Base-by-base conservation (phyloP, 768 basidiomycete species). In the Clathrus columnatus region DNA sequence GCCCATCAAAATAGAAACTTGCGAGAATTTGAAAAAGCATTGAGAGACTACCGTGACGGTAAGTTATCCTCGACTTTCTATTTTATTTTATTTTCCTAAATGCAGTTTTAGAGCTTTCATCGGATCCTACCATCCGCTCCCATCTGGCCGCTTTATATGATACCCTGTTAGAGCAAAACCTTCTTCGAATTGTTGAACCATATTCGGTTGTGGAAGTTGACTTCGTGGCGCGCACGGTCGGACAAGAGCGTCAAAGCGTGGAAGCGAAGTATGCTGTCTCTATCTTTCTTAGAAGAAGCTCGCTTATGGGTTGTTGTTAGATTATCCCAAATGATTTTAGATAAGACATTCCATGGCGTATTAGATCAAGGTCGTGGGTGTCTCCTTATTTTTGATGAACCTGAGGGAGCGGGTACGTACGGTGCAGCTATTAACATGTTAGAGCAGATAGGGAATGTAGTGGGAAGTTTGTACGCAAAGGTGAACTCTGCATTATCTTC, bases 251-350 rank as follows among this genome's bases (percentile, higher is more conserved):
- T 48, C 86, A 90, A 65, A 83, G 81, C 7, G 92, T 98, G 20
- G 94, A 98, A 70, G 80, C 84, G 20, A 98, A 96, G 92, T 93
- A 59, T 60, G 85, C 72, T 18, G 21, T 48, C 26, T 50, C 57
- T 14, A n/a, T n/a, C 23, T 50, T 30, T 16, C 44, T n/a, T 21
- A 46, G 24, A 28, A 26, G 18, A 43, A 53, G 17, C 20, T 18
- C 30, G 18, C 23, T 24, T 36, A 20, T 16, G 16, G n/a, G 10
- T 50, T 10, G 17, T 28, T 10, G 2, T 5, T 61, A 95, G 94
- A 67, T 72, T 98, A 24, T 92, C 89, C 27, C 95, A 99, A 67
- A 98, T 99, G 95, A 99, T 98, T 59, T 73, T 97, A 32, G 95
- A 97, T 71, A 94, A 94, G 62, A 82, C 94, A 1, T 80, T 98